Base-by-base conservation (phyloP, 2,329 filamentous ascomycete genomes). In the Fusarium sp. region DNA sequence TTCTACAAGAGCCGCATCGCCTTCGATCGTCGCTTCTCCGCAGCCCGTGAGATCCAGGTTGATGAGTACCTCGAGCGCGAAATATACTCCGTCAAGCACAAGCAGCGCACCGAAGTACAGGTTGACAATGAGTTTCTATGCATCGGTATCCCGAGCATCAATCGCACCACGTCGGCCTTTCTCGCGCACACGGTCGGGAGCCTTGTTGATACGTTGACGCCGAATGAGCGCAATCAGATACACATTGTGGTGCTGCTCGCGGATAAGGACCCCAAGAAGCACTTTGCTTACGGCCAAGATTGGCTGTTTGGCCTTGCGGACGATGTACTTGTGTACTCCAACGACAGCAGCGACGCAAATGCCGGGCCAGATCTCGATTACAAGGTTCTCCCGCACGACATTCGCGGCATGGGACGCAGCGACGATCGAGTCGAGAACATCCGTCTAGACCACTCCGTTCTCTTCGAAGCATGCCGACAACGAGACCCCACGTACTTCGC, bases 61-160 rank as follows among this genome's bases (percentile, higher is more conserved):
- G 73, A 77, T 29, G 40, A 42, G 3, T 71, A 53, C 16, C 51
- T 64, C n/a, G 43, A 77, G 62, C 59, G 70, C 76, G 43, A 67
- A 24, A 59, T 72, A 11, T 69, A 70, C 34, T 20, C 68, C 10
- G 42, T 56, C 27, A 45, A 45, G 29, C 59, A 70, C 6, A 56
- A 57, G 8, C 54, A 62, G n/a, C 52, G 68, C 15, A 66, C 68
- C 9, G 47, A 52, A 15, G 50, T 56, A 0, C 57, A 65, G 12
- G 65, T 51, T 11, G 55, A 53, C 1, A 62, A 70, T 30, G 69
- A 70, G 2, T 63, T 71, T 6, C 54, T 80, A 7, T 80, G 79
- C 59, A 69, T 80, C 47, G 79, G 79, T 38, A 78, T 80, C n/a
- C 79, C 79, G 15, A 79, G 75, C 66, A 69, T 80, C 38, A 79